A percentile compares a stretch with the other conserved stretches of the same genome.
These are phyloP conservation scores for Candida maris DNA, from an alignment of 805 yeast species.

Conservation along the genomic window DNA sequence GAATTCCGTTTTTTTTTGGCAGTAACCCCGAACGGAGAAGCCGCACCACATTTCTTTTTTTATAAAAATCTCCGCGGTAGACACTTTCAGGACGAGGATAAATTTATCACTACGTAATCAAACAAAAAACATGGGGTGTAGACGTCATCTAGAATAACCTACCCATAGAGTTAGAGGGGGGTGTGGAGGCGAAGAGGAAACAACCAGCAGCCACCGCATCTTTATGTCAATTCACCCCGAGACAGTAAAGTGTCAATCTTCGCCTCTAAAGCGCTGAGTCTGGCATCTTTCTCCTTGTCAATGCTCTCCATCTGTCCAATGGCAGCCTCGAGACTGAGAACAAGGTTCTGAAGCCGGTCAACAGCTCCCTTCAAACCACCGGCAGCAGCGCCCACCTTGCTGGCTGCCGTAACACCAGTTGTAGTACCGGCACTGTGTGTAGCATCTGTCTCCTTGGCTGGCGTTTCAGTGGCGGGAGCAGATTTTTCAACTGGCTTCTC, in stretches of 20 bases:
- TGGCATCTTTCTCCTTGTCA: slow-evolving; percentile 63
- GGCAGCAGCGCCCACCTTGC: slow-evolving; percentile 37
- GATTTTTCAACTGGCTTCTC: slow-evolving; percentile 11
- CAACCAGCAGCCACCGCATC: too few relatives aligned
- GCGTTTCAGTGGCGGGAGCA: slow-evolving; percentile 1
- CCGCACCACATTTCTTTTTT: too few relatives aligned
- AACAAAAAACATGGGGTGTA: too few relatives aligned
- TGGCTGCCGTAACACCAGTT: slow-evolving; percentile 34
- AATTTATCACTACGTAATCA: too few relatives aligned
- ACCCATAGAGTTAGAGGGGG: too few relatives aligned
- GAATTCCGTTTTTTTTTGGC: too few relatives aligned
- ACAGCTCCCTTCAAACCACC: slow-evolving; percentile 70
- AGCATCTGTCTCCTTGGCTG: not conserved
- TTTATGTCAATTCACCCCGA: too few relatives aligned
- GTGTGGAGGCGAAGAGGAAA: too few relatives aligned
- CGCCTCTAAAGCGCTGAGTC: slow-evolving; percentile 52
- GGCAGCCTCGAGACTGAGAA: slow-evolving; percentile 52
- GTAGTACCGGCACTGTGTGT: not conserved
- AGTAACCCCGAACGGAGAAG: too few relatives aligned
- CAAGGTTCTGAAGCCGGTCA: slow-evolving; percentile 60
- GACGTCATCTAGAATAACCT: too few relatives aligned
- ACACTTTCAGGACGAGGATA: too few relatives aligned
- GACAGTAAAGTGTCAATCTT: slow-evolving; percentile 55
- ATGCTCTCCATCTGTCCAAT: slow-evolving; percentile 49
- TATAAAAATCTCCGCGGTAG: too few relatives aligned